Evolutionary conservation across 768 basidiomycete genomes (phyloP), one percentile per base, ranked within the genome.

Genomic region (Mycena maculata): DNA sequence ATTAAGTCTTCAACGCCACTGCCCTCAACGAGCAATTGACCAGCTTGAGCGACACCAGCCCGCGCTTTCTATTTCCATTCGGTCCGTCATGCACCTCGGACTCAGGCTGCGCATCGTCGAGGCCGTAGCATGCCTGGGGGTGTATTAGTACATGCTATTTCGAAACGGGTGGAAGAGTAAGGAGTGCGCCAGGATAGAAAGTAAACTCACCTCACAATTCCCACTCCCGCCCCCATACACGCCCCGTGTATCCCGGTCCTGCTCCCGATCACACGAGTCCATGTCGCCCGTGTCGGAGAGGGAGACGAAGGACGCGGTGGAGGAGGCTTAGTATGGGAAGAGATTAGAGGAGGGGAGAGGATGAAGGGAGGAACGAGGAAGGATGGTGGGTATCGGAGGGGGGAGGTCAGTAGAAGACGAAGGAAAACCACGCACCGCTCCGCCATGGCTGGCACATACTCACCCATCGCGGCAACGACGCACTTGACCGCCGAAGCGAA

Each of bases 11-110:
- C 20, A 98, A 82, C 1, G 88, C 88, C 49, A 86, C 87, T 0
- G 91, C 88, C 20, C 90, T 86, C 39, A 99, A 79, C 10, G 83
- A 81, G 73, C 96, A 98, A 59, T 95, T 95, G 70, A 98, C 97
- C 55, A 99, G 76, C 23, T 93, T 87, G 20, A 98, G 77, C 0
- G 94, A 93, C n/a, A 92, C 85, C 1, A 97, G 79, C 3, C 89
- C 87, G 6, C 81, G 80, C 53, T 18, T 42, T 18, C 41, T 5
- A 9, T 18, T 48, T 11, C 27, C 5, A 12, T 31, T 13, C 44
- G 45, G 30, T 22, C 42, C 48, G 25, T 31, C 41, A 22, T 39
- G 38, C n/a, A n/a, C n/a, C 1, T 58, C 63, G 15, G n/a, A 33
- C 10, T 55, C 49, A 25, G 12, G 45, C 12, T 25, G 20, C 45